Conservation (phyloP, 192 early-diverging fungal species). For the Coemansia sp. region DNA sequence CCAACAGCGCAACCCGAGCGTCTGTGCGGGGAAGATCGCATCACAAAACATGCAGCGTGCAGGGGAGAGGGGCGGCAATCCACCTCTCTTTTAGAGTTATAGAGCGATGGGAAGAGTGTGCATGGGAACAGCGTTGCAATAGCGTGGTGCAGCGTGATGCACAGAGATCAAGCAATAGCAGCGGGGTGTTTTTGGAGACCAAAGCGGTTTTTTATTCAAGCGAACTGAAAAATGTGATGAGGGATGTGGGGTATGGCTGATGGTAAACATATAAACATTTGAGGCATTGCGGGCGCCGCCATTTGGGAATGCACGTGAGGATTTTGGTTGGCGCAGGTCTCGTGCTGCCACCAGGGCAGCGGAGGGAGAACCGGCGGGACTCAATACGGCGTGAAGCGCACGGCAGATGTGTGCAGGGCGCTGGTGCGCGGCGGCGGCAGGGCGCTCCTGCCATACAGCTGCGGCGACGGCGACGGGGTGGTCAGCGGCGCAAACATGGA, state of each 20-base stretch:
- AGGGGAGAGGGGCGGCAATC: neutral
- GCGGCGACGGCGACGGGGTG: neutral
- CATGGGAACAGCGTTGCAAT: neutral
- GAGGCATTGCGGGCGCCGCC: slow-evolving; percentile 1
- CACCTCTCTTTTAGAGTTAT: slow-evolving; percentile 2
- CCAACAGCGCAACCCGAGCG: neutral
- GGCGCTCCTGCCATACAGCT: slow-evolving; percentile 11
- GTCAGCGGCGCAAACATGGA: neutral
- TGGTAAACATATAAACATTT: slow-evolving; percentile 8
- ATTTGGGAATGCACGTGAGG: neutral
- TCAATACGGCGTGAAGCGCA: slow-evolving; percentile 27
- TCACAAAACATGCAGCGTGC: neutral
- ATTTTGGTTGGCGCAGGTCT: neutral
- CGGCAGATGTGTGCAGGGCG: slow-evolving; percentile 4
- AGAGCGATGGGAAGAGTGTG: slow-evolving; percentile 14
- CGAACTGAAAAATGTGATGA: neutral
- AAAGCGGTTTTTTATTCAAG: neutral
- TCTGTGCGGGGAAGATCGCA: slow-evolving; percentile 2
- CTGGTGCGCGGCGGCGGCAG: slow-evolving; percentile 9
- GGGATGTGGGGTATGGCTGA: neutral
- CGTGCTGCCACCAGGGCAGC: slow-evolving; percentile 7
- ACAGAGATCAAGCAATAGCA: neutral
- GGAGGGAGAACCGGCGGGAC: neutral
- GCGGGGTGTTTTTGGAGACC: neutral
- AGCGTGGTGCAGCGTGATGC: neutral